These are phyloP conservation scores for Hyphodiscus sp. DNA, from an alignment of 2,329 filamentous ascomycete species.

Conservation along the genomic window DNA sequence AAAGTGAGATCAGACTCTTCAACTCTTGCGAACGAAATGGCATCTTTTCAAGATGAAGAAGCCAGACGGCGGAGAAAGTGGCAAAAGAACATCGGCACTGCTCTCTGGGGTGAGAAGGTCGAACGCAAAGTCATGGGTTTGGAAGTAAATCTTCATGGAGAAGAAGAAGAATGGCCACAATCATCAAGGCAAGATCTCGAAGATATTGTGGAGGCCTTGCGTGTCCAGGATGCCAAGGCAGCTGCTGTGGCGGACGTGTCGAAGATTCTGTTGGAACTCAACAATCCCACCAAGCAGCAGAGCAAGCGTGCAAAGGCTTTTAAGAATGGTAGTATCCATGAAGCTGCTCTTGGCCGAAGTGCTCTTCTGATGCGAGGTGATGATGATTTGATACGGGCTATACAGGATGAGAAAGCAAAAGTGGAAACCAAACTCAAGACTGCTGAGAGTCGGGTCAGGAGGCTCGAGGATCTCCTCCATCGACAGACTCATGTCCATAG, in stretches of 20 bases:
- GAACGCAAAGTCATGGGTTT: conserved; percentile 69
- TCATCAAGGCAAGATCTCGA: conserved; percentile 71
- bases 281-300: conserved; percentile 78
- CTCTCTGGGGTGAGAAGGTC: conserved; percentile 56
- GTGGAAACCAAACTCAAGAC: conserved; percentile 69
- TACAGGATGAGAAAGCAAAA: conserved; percentile 79
- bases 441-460: conserved; percentile 83
- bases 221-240: conserved; percentile 57
- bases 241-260: conserved; percentile 64
- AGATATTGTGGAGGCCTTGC: conserved; percentile 62
- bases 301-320: conserved; percentile 84
- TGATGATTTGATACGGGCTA: conserved; percentile 67
- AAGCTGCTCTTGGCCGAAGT: conserved; percentile 79
- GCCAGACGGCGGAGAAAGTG: conserved; percentile 82
- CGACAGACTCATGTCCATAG: conserved; percentile 61
- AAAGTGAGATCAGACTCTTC: conserved; percentile 85
- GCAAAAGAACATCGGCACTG: conserved; percentile 74
- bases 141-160: conserved; percentile 77
- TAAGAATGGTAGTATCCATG: conserved; percentile 92
- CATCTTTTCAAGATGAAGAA: conserved; percentile 87
- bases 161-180: conserved; percentile 74
- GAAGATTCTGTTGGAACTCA: conserved; percentile 72
- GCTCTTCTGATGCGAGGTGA: conserved; percentile 81
- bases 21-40: conserved; percentile 86
- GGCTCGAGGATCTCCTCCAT: conserved; percentile 87